phyloP scores from a whole-genome alignment of 306 rosid species.

The Glycine soja region DNA sequence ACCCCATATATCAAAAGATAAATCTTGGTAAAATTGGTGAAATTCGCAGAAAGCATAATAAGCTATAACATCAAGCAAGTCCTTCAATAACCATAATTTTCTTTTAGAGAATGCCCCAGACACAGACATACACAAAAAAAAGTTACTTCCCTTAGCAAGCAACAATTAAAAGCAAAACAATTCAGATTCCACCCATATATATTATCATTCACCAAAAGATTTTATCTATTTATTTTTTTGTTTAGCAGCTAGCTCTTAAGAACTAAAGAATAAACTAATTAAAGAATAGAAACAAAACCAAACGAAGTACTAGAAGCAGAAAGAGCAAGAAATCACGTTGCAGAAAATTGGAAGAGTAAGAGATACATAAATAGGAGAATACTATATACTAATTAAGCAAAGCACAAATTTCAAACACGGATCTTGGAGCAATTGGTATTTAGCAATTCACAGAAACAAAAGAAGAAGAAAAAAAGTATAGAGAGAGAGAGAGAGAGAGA shows the following conservation, averaged over 20 bases:
- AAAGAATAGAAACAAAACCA: neutral
- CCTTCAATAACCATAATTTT: neutral
- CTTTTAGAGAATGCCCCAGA: conserved; percentile 9
- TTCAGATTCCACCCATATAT: neutral
- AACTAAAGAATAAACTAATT: conserved; percentile 1
- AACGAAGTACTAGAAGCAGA: conserved; percentile 16
- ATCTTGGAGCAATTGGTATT: conserved; percentile 39
- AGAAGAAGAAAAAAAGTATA: neutral
- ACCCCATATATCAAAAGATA: too few species aligned
- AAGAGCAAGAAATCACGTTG: neutral
- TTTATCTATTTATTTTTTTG: too few species aligned
- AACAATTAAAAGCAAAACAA: conserved; percentile 3
- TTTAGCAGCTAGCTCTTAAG: neutral
- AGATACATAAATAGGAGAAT: neutral
- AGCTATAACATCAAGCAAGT: neutral
- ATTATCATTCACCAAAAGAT: neutral
- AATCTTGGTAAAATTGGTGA: neutral
- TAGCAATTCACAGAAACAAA: neutral
- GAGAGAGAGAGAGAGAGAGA: too few species aligned
- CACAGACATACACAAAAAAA: conserved; percentile 11
- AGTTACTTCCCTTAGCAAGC: conserved; percentile 13
- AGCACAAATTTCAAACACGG: conserved; percentile 10
- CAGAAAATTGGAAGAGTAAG: neutral
- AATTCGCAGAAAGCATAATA: conserved; percentile 13
- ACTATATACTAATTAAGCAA: conserved; percentile 1